A percentile compares a stretch with the other conserved stretches of the same genome.
Conservation (phyloP, 805 yeast genomes). For the Nakazawaea ernobii region DNA sequence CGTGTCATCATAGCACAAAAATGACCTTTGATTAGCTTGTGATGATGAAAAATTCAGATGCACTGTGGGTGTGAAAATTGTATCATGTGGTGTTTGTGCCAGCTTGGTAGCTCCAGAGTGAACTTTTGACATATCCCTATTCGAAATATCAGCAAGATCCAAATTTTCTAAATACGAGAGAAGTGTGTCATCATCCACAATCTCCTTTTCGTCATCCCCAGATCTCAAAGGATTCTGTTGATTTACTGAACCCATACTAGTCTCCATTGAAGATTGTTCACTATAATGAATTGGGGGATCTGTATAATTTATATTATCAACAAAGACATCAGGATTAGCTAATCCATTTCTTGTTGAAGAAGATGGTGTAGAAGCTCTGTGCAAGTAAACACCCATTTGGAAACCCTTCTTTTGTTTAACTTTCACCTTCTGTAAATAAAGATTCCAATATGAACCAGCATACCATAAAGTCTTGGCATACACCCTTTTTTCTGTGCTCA, state of each 20-base stretch:
- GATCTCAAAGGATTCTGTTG: too few relatives aligned
- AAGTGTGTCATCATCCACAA: constrained; percentile 20
- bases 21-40: constrained; percentile 17
- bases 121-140: neutral
- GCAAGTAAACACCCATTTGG: constrained; percentile 53
- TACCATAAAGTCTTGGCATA: constrained; percentile 51
- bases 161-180: constrained; percentile 16
- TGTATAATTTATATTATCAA: constrained; percentile 21
- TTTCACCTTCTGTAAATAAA: constrained; percentile 43
- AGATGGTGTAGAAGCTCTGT: constrained; percentile 36
- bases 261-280: constrained; percentile 7
- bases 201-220: constrained; percentile 19
- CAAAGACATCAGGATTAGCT: constrained; percentile 31
- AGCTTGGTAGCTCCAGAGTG: constrained; percentile 7
- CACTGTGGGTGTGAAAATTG: neutral
- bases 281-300: constrained; percentile 15
- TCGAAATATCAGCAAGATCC: constrained; percentile 14
- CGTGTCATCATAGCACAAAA: constrained; percentile 40
- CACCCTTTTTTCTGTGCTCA: constrained; percentile 39
- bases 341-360: constrained; percentile 34
- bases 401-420: constrained; percentile 33
- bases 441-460: constrained; percentile 58
- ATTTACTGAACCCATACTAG: too few relatives aligned
- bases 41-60: neutral
- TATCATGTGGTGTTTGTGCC: constrained; percentile 8